Base-by-base conservation (phyloP, 768 basidiomycete species). In the Suillus discolor region DNA sequence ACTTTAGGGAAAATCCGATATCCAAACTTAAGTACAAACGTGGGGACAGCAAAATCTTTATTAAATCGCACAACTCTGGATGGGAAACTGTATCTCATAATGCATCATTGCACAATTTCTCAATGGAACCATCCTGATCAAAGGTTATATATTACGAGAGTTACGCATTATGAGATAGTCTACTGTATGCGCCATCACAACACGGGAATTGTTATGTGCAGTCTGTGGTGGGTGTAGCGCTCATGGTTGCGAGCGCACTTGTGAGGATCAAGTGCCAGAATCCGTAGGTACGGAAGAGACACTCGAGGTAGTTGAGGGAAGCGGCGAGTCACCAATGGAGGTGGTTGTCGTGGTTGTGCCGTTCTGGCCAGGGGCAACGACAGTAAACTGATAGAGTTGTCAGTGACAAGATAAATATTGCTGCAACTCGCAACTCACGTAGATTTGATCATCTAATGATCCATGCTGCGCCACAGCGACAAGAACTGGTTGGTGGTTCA, bases 401-500 rank as follows among this genome's bases (percentile, higher is more conserved):
- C 12, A 60, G 39, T 20, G 41, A 42, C 6, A 6, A 16, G 18
- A 18, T 42, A 25, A 54, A 62, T 51, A 60, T 9, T 36, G 23
- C 39, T 64, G 18, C 36, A 25, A 66, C 79, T 77, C 61, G 18
- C n/a, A 20, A 64, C 79, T 77, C 64, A 79, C 76, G 49, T 83
- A 83, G 61, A 82, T 76, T 1, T 70, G 68, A 63, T 83, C 82
- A 53, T 82, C 82, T n/a, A 82, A 67, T 23, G 62, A 53, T 34
- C 82, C 82, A 25, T 78, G 83, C 66, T 82, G 74, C 13, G 79
- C 80, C 28, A 80, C 64, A n/a, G 74, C 76, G 63, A 79, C 71
- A 16, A 75, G 65, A 20, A 73, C 75, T 13, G 75, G 73, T 51
- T 84, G 84, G 65, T 84, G 83, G 73, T 85, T 86, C 55, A 82